Evolutionary conservation across 495 filamentous ascomycete genomes (phyloP), one percentile per base, ranked within the genome.

Genomic region (Neurospora sp.): DNA sequence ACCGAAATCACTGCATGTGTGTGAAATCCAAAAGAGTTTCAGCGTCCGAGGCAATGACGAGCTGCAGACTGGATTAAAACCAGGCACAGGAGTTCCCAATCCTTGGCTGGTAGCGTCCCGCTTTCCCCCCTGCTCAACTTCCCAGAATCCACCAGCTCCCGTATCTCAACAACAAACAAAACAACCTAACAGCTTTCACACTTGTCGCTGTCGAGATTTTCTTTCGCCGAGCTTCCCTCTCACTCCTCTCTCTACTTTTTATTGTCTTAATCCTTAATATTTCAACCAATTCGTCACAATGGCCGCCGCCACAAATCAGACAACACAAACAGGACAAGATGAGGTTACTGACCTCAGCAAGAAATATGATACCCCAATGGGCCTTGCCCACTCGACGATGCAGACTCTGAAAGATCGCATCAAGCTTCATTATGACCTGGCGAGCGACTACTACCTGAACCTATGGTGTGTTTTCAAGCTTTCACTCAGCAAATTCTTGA

Each of bases 381-480:
- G 82, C 16, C 81, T 87, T 71, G 82, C 84, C n/a, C 84, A 86
- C 75, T 84, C 80, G 5, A 86, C 87, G 0, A 85, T 84, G 80
- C 81, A 83, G 70, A 85, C 85, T 22, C 79, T 89, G 66, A 89
- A 89, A 76, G 87, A 86, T 48, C 82, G 87, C 44, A 89, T 89
- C 74, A 87, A 84, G 79, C 81, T 82, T 72, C 87, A 89, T 74
- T 89, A 89, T 71, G 87, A 89, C 71, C 81, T 89, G 3, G 84
- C 85, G n/a, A 87, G 85, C 41, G 84, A 86, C 73, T 87, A 87
- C 76, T 87, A 87, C 74, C 83, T 86, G 69, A 84, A 80, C 22
- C 76, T 87, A 27, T 86, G 85, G 85, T 87, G 81, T 18, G 69
- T 74, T 53, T n/a, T 46, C 20, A 35, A 53, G 42, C 40, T 74